Evolutionary conservation across 2,329 filamentous ascomycete genomes (phyloP), one percentile per base, ranked within the genome.

Genomic region (Fusarium veterinarium): DNA sequence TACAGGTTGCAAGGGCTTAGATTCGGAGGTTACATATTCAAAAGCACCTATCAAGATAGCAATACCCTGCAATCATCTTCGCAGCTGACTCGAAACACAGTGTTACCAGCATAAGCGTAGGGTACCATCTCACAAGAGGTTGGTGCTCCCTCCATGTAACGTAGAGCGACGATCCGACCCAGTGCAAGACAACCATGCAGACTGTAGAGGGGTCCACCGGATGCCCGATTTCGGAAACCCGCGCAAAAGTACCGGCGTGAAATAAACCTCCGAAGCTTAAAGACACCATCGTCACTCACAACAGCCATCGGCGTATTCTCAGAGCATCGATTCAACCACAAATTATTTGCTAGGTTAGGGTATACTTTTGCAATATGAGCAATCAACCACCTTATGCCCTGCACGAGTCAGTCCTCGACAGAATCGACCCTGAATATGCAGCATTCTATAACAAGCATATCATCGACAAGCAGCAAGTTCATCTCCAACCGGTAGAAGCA

Each of bases 361-460:
- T 3, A 4, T 0, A 7, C 1, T 33, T 7, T 2, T 4, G 1
- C n/a, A 44, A 35, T 0, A 67, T 69, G 58, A 48, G 16, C 17
- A 40, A 33, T 11, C 30, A 69, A 25, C 64, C 66, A 6, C 58
- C 66, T 12, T 69, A 69, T 19, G 58, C 51, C 0, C 40, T 64
- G 5, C 58, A 69, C 19, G 31, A 69, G 7, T 69, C 58, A 20
- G 51, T 48, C 16, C 1, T 48, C 6, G 8, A 28, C 2, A 33
- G 58, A 4, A 64, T 69, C 6, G 33, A 69, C 3, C 19, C 66
- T 0, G 45, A 69, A 25, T 69, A 69, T 38, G 64, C 51, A 9
- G 45, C 51, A 0, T 69, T 69, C 0, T 64, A 69, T 6, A 69
- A 69, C n/a, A 69, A 69, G 3, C 66, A 69, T 17, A 69, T 69